Evolutionary conservation across 352 stramenopile species (phyloP), one percentile per base, ranked within the genome.

Genomic region (Pythium dissimile): DNA sequence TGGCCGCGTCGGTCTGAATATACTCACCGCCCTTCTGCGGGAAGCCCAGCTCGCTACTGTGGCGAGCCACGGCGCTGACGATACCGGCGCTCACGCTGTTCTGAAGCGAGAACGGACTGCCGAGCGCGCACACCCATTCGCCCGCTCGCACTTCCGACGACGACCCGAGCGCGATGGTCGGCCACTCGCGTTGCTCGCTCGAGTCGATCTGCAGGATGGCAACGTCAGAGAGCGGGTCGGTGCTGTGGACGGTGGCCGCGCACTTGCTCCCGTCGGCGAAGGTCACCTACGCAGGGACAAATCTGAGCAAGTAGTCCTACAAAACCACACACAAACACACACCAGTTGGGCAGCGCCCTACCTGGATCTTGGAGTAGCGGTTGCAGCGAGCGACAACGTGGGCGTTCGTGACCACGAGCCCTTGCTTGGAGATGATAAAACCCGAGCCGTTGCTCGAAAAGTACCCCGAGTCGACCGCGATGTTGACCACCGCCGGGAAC

Each of bases 1-100:
- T 97, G 20, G 92, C 92, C 9, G 92, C 92, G 72, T 98, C 92
- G 20, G 92, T 98, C 71, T 98, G 92, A 53, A 98, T 96, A 67
- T 95, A 98, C 57, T 97, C 85, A 51, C 73, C 83, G 16, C 82
- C 72, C 27, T 85, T 92, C 41, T 90, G 77, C 13, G 71, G 69
- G 46, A 86, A 92, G 7, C 89, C 89, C 12, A 97, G 70, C 65
- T 97, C 89, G 44, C 82, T 95, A 61, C 86, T 92, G 59, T 94
- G 88, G 42, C 92, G 64, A 27, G 88, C 87, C 27, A 96, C 83
- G 21, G 89, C 84, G 60, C 84, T 96, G 46, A 98, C 89, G 59
- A 98, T 97, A 16, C 92, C 92, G 11, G 84, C 80, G 31, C 88
- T 98, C 39, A 96, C 88, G 27, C 86, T 96, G 59, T 98, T 97